Conservation (phyloP, 805 yeast species). For the Monosporozyma siamensis region DNA sequence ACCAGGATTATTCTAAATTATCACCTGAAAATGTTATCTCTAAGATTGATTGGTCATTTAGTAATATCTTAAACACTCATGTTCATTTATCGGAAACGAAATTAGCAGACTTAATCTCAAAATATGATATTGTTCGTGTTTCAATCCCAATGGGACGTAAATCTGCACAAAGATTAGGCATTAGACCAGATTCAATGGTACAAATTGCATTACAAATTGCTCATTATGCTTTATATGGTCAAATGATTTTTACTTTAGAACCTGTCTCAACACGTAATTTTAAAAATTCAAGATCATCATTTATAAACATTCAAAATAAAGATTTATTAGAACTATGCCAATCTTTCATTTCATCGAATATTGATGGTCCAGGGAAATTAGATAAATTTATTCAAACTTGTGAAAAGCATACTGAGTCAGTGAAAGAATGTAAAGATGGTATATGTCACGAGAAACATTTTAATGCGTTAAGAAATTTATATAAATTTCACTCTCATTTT, state of each 20-base stretch:
- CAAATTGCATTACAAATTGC: slow-evolving; percentile 88
- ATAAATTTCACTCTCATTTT: slow-evolving; percentile 32
- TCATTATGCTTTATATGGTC: slow-evolving; percentile 84
- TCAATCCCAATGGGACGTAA: slow-evolving; percentile 73
- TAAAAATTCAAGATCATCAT: slow-evolving; percentile 59
- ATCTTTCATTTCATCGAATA: slow-evolving; percentile 44
- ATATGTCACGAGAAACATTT: slow-evolving; percentile 66
- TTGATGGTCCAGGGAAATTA: slow-evolving; percentile 37
- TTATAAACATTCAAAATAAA: slow-evolving; percentile 56
- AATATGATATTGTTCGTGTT: slow-evolving; percentile 68
- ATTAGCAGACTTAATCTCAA: slow-evolving; percentile 70
- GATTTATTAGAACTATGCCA: slow-evolving; percentile 45
- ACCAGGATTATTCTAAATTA: slow-evolving; percentile 6
- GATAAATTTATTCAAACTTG: slow-evolving; percentile 43
- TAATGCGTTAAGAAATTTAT: slow-evolving; percentile 51
- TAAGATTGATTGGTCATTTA: slow-evolving; percentile 32
- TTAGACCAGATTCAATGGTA: slow-evolving; percentile 81
- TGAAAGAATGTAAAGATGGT: slow-evolving; percentile 48
- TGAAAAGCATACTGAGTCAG: slow-evolving; percentile 39
- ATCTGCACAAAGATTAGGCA: slow-evolving; percentile 67
- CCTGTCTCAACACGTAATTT: slow-evolving; percentile 75
- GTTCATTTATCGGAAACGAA: slow-evolving; percentile 84
- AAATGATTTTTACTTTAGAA: slow-evolving; percentile 80
- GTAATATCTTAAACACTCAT: slow-evolving; percentile 31
- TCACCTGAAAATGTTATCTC: slow-evolving; percentile 11